Conservation (phyloP, 208 protist species). For the Trypanosoma boissoni region DNA sequence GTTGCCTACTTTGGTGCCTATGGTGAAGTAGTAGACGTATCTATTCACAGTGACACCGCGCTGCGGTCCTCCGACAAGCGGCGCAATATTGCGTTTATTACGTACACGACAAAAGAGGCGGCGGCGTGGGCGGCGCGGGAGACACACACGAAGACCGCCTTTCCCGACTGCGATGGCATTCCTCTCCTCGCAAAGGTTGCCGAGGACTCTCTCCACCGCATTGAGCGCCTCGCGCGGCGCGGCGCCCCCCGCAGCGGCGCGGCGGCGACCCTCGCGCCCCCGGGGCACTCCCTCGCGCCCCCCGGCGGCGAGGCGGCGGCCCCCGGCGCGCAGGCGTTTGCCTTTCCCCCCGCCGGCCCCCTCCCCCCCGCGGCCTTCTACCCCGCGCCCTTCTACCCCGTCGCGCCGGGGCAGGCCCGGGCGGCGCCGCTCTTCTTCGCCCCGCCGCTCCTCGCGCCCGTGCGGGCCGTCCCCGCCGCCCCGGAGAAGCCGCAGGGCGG, state of each 20-base stretch:
- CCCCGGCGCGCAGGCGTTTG: too few relatives aligned
- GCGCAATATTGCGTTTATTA: conserved; percentile 75
- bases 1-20: conserved; percentile 51
- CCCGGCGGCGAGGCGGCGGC: too few relatives aligned
- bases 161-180: conserved; percentile 57
- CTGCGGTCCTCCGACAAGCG: conserved; percentile 13
- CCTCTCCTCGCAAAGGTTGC: conserved; percentile 77
- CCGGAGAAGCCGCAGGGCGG: conserved; percentile 4
- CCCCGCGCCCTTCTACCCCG: too few relatives aligned
- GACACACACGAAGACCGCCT: conserved; percentile 61
- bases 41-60: conserved; percentile 66
- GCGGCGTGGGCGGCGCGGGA: conserved; percentile 47
- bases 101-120: conserved; percentile 62
- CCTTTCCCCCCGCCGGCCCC: too few relatives aligned
- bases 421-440: not conserved
- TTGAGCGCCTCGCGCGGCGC: conserved; percentile 60
- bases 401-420: not conserved
- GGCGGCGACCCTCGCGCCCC: not conserved
- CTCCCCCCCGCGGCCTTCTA: too few relatives aligned
- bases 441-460: not conserved
- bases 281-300: not conserved
- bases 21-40: conserved; percentile 65
- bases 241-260: conserved; percentile 1
- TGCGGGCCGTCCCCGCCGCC: not conserved
- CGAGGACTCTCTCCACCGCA: conserved; percentile 61